Evolutionary conservation across 768 basidiomycete species (phyloP).

Genomic region (Gautieria morchelliformis): DNA sequence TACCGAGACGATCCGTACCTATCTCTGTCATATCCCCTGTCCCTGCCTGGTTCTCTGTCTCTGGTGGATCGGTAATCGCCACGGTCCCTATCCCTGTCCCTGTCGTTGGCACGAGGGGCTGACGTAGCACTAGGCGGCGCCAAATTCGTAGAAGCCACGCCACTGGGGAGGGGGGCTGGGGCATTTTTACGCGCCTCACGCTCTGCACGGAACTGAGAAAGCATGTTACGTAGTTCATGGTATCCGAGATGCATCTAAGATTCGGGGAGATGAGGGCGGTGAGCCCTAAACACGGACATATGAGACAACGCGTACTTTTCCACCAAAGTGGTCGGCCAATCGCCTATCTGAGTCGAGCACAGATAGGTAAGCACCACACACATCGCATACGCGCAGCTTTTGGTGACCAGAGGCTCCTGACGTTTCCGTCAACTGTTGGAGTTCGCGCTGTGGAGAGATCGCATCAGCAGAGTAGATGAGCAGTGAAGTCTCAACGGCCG

Average conservation of each 20-base stretch:
- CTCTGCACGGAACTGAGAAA: conserved; percentile 83
- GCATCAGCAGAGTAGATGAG: background rate
- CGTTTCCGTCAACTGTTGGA: conserved; percentile 94
- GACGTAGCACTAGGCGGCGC: conserved; percentile 22
- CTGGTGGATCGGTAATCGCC: conserved; percentile 51
- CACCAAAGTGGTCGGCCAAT: conserved; percentile 98
- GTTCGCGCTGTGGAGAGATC: conserved; percentile 54
- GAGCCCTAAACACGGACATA: background rate
- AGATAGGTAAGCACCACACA: conserved; percentile 98
- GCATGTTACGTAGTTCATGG: conserved; percentile 93
- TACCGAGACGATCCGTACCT: conserved; percentile 53
- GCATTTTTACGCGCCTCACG: conserved; percentile 70
- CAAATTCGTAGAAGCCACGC: conserved; percentile 19
- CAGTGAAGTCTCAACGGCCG: conserved; percentile 15
- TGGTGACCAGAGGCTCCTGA: conserved; percentile 99
- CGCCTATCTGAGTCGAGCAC: conserved; percentile 97
- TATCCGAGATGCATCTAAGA: conserved; percentile 96
- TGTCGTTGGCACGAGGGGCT: conserved; percentile 16
- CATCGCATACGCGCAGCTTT: conserved; percentile 98
- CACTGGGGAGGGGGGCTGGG: conserved; percentile 30
- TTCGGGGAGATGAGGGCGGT: background rate
- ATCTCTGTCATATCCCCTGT: conserved; percentile 45
- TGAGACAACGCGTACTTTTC: conserved; percentile 61
- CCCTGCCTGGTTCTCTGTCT: conserved; percentile 27
- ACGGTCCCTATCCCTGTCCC: conserved; percentile 25